Percentiles rank a stretch among this genome's conserved stretches.
Evolutionary conservation across 768 basidiomycete genomes (phyloP).

Genomic region (Lentinula guzmanii): DNA sequence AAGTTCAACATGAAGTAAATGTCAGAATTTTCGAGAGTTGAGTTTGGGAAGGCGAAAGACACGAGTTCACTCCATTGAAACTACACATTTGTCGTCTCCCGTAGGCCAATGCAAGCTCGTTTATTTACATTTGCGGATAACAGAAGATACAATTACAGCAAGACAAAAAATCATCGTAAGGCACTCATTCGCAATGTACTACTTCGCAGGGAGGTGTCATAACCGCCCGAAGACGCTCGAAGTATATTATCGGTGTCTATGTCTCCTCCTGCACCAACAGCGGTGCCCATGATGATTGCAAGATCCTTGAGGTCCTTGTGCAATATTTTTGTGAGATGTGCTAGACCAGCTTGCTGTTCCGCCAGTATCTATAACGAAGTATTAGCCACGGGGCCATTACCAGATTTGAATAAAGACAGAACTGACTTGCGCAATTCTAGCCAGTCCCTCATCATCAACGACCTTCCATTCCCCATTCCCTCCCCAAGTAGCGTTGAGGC

Average conservation of each 20-base stretch:
- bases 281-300: constrained; percentile 52
- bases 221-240: neutral
- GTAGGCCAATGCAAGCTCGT: no score
- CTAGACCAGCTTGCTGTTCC: constrained; percentile 76
- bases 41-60: neutral
- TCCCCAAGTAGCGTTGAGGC: constrained; percentile 33
- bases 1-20: neutral
- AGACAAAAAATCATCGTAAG: neutral
- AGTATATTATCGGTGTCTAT: neutral
- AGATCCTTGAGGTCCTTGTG: constrained; percentile 61
- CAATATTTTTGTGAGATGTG: constrained; percentile 73
- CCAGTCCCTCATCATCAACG: constrained; percentile 81
- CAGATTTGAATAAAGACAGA: neutral
- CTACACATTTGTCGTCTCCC: no score
- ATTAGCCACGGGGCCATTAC: neutral
- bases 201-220: neutral
- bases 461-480: constrained; percentile 64
- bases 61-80: neutral
- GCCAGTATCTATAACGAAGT: constrained; percentile 49
- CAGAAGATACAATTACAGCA: neutral
- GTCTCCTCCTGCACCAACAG: constrained; percentile 25
- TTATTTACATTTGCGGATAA: no score
- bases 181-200: constrained; percentile 1
- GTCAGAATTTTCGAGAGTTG: neutral
- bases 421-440: constrained; percentile 66